Evolutionary conservation across 2,329 filamentous ascomycete genomes (phyloP), one percentile per base, ranked within the genome.

Genomic region (Sarocladium strictum): DNA sequence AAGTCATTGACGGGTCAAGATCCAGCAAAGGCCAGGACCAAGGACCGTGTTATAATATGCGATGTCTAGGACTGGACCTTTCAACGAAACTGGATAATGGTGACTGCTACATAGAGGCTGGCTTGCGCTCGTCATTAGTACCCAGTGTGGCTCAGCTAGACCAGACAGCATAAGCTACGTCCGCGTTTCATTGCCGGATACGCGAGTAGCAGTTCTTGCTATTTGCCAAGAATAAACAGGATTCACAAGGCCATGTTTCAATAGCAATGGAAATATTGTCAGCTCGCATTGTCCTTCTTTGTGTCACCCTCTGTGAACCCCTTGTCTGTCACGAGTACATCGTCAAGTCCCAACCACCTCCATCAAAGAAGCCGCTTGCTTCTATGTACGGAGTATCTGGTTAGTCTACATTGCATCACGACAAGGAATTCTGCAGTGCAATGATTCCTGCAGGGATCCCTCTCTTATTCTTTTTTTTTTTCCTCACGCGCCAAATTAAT

Each of bases 101-200:
- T n/a, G n/a, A n/a, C n/a, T n/a, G n/a, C n/a, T n/a, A n/a, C n/a
- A n/a, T n/a, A n/a, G n/a, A n/a, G n/a, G n/a, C n/a, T n/a, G n/a
- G n/a, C n/a, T n/a, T n/a, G 15, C 32, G 32, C 49, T 41, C 51
- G 51, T 3, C 35, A 17, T 37, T 50, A 53, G 45, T n/a, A 54
- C 35, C 19, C n/a, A 29, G 60, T 57, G 59, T 45, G 32, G 35
- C 52, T 29, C 52, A 41, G 38, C 26, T 23, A 4, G 26, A 3
- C 45, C 4, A 24, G 24, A 32, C 12, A 45, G 35, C 52, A 33
- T 12, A 15, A n/a, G 19, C 14, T 35, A 14, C 47, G 24, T 11
- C 33, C 4, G 26, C 47, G 40, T 45, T 19, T 38, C 40, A 45
- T 40, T 40, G 17, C 14, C 5, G 37, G n/a, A 11, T 21, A 24